Conservation (phyloP, 1,284 basidiomycete genomes). For the Ceratobasidium sp. region DNA sequence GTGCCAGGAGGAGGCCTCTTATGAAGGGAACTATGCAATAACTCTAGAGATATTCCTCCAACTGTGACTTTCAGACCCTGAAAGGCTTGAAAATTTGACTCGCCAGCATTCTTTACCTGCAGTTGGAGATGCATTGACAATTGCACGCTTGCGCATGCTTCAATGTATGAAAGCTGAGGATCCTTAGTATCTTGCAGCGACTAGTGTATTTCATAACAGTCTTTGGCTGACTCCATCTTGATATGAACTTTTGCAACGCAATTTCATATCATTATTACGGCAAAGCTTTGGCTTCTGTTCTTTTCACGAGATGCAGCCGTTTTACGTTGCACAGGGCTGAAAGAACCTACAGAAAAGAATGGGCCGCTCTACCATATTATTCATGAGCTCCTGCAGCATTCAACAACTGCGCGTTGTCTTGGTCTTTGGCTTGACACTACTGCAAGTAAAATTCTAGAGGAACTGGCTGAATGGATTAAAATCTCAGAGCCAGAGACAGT, state of each 20-base stretch:
- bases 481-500: neutral
- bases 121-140: neutral
- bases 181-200: neutral
- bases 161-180: constrained; percentile 1
- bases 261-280: neutral
- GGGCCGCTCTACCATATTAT: neutral
- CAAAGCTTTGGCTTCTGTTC: neutral
- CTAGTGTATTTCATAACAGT: neutral
- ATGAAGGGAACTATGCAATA: neutral
- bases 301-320: neutral
- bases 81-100: too few relatives aligned
- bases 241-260: neutral
- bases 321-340: neutral
- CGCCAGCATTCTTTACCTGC: too few relatives aligned
- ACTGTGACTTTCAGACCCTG: neutral
- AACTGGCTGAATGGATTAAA: neutral
- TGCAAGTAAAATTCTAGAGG: neutral
- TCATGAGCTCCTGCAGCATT: neutral
- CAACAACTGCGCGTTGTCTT: neutral
- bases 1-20: neutral
- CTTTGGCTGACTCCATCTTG: neutral
- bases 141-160: neutral
- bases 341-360: neutral
- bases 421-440: neutral
- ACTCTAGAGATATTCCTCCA: neutral